phyloP scores from a whole-genome alignment of 2,329 filamentous ascomycete genomes.

The Ceratocystis eucalypticola region DNA sequence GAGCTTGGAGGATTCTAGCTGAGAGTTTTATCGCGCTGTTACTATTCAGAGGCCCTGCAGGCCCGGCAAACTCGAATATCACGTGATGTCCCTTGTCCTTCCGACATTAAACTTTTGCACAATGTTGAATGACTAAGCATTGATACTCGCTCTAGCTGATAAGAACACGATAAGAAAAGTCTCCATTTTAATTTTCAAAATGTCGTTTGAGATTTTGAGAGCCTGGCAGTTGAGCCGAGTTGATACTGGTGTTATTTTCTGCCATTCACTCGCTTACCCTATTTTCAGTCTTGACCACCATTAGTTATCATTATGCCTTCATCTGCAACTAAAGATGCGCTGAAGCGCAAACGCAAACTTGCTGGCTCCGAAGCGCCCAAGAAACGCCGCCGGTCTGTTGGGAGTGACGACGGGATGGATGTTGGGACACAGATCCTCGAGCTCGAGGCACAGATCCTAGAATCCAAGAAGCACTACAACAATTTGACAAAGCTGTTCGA shows the following conservation, averaged over 20 bases:
- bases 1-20: slow-evolving; percentile 31
- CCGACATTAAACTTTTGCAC: slow-evolving; percentile 13
- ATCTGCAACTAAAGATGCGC: slow-evolving; percentile 21
- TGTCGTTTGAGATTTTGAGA: slow-evolving; percentile 7
- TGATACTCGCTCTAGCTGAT: neutral
- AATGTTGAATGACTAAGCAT: neutral
- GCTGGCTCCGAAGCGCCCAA: slow-evolving; percentile 30
- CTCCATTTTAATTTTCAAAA: slow-evolving; percentile 22
- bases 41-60: slow-evolving; percentile 7
- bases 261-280: neutral
- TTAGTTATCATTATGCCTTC: slow-evolving; percentile 14
- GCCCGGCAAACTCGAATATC: slow-evolving; percentile 27
- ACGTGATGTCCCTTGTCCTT: slow-evolving; percentile 27
- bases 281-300: neutral
- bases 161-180: slow-evolving; percentile 14
- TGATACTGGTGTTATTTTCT: neutral
- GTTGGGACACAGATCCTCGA: slow-evolving; percentile 53
- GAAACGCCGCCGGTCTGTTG: slow-evolving; percentile 40
- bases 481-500: slow-evolving; percentile 64
- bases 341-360: slow-evolving; percentile 41
- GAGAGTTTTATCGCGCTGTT: slow-evolving; percentile 36
- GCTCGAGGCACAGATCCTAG: slow-evolving; percentile 67
- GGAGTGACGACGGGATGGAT: slow-evolving; percentile 36
- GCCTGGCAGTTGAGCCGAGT: neutral
- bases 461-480: slow-evolving; percentile 85